phyloP scores from a whole-genome alignment of 2,329 filamentous ascomycete species.

The Mycocentrospora acerina region DNA sequence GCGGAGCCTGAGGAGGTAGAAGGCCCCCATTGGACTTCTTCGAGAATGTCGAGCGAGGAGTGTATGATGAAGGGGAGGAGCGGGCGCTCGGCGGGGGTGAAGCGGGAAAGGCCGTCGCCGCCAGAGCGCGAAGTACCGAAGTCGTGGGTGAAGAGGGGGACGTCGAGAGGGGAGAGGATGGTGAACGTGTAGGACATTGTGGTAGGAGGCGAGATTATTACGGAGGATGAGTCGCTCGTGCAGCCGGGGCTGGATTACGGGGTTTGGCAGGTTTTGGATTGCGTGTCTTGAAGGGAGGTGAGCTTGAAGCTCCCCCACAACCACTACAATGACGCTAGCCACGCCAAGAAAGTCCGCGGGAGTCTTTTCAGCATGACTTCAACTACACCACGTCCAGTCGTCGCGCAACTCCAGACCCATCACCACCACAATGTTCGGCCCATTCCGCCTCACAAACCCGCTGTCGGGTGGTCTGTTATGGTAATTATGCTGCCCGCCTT shows the following conservation, averaged over 20 bases:
- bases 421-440: slow-evolving; percentile 40
- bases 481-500: slow-evolving; percentile 16
- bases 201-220: slow-evolving; percentile 1
- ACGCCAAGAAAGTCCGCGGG: slow-evolving; percentile 36
- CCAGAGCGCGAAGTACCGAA: slow-evolving; percentile 96
- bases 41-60: slow-evolving; percentile 88
- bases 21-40: slow-evolving; percentile 88
- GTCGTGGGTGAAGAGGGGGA: slow-evolving; percentile 93
- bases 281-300: too few relatives aligned
- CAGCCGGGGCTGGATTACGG: slow-evolving; percentile 1
- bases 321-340: slow-evolving; percentile 19
- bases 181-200: slow-evolving; percentile 98
- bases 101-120: slow-evolving; percentile 88
- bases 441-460: slow-evolving; percentile 43
- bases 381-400: slow-evolving; percentile 9
- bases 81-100: slow-evolving; percentile 83
- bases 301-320: slow-evolving; percentile 17
- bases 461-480: slow-evolving; percentile 43
- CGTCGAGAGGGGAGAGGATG: slow-evolving; percentile 93
- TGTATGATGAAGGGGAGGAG: slow-evolving; percentile 98
- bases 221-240: too few relatives aligned
- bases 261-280: too few relatives aligned
- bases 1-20: slow-evolving; percentile 30
- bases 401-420: slow-evolving; percentile 16
- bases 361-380: slow-evolving; percentile 25